Conservation (phyloP, 148 eudicot species). For the Oxyria digyna region DNA sequence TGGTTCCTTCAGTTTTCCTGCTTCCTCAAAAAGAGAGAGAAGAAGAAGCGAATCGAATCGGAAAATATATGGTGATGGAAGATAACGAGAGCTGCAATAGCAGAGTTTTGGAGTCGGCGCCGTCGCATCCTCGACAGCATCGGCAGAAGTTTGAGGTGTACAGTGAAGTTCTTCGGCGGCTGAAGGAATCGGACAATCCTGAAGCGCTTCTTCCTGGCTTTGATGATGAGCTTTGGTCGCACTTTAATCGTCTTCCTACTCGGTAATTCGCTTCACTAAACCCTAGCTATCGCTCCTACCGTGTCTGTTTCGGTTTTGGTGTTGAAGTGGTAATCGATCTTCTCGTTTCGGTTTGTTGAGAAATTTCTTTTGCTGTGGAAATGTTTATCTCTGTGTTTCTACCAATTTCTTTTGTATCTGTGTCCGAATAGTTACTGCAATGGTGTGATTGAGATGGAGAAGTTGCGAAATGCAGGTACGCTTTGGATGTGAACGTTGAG, state of each 20-base stretch:
- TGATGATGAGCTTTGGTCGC: conserved; percentile 81
- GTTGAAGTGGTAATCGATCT: not conserved
- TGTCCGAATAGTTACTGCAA: not conserved
- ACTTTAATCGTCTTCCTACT: conserved; percentile 82
- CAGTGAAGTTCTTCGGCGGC: conserved; percentile 69
- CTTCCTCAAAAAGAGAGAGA: not conserved
- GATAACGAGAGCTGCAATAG: conserved; percentile 80
- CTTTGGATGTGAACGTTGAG: conserved; percentile 94
- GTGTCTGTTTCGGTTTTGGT: not conserved
- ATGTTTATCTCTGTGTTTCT: not conserved
- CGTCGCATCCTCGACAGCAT: conserved; percentile 33
- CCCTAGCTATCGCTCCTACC: not conserved
- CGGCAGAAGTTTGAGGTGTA: conserved; percentile 71
- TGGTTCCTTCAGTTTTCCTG: not conserved
- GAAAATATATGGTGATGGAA: conserved; percentile 57
- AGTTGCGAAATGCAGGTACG: conserved; percentile 44
- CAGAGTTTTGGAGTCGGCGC: conserved; percentile 40
- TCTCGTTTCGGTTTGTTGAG: not conserved
- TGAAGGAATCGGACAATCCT: conserved; percentile 41
- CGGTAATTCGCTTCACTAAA: conserved; percentile 26
- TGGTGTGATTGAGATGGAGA: not conserved
- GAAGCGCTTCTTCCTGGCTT: conserved; percentile 51
- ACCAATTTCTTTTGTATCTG: not conserved
- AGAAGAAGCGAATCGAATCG: not conserved
- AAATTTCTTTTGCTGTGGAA: not conserved